Percentiles rank a stretch among this genome's conserved stretches.
Conservation (phyloP, 108 stramenopile genomes). For the Fragilaria crotonensis region DNA sequence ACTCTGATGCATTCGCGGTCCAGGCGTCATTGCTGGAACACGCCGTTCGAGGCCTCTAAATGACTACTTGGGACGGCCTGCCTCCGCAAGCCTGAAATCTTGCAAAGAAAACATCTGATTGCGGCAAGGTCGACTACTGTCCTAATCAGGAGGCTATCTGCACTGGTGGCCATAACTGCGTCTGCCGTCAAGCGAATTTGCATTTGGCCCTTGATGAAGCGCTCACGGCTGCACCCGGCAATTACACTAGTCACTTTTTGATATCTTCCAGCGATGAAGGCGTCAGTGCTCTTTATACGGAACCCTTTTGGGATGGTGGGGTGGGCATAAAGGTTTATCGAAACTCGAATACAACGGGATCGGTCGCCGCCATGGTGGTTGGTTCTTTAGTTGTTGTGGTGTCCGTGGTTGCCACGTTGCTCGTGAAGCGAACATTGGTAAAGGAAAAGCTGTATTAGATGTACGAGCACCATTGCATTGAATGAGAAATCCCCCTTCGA, state of each 20-base stretch:
- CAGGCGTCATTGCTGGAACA: slow-evolving; percentile 54
- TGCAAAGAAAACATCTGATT: slow-evolving; percentile 49
- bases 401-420: slow-evolving; percentile 15
- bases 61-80: slow-evolving; percentile 57
- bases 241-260: slow-evolving; percentile 52
- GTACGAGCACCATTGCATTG: no score
- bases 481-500: no score
- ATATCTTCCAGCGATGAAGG: slow-evolving; percentile 46
- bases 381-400: not conserved
- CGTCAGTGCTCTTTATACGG: slow-evolving; percentile 69
- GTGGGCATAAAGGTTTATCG: slow-evolving; percentile 72
- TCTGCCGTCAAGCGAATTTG: slow-evolving; percentile 65
- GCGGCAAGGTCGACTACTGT: slow-evolving; percentile 62
- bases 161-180: slow-evolving; percentile 49
- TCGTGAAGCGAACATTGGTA: slow-evolving; percentile 29
- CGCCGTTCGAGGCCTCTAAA: slow-evolving; percentile 63
- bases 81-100: slow-evolving; percentile 22
- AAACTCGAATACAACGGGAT: not conserved
- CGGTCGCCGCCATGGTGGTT: not conserved
- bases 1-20: slow-evolving; percentile 47
- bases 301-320: slow-evolving; percentile 67
- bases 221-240: slow-evolving; percentile 45
- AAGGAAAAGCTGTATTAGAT: not conserved
- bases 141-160: slow-evolving; percentile 45
- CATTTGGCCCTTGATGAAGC: slow-evolving; percentile 78